Evolutionary conservation across 2,329 filamentous ascomycete genomes (phyloP), one percentile per base, ranked within the genome.

Genomic region (Pseudophaeomoniella oleicola): DNA sequence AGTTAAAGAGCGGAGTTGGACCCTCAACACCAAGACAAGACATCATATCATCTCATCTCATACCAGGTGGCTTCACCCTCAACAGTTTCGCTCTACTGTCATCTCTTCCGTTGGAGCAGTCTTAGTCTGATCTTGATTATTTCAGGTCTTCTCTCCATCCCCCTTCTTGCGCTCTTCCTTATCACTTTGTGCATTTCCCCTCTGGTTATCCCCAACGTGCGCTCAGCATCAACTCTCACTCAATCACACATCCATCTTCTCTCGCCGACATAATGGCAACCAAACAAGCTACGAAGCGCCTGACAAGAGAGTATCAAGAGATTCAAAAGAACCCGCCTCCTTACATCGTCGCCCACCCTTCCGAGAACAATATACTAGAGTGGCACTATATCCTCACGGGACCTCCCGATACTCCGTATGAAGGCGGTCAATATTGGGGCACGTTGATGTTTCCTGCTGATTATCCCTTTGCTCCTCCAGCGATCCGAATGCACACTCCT

Each of bases 401-500:
- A 2, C 88, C 90, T 19, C 86, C 92, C 42, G 75, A 87, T 41
- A 98, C 90, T 1, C 88, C 90, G 2, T 98, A 98, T 57, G 76
- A 92, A 50, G 78, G 79, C 53, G 90, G 90, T 32, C 90, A 98
- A 59, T 98, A 96, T 66, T 98, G 90, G 90, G 90, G 90, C 34
- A 94, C 88, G 2, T 70, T 98, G 35, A 78, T 92, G 46, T 98
- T 98, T 59, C 90, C 90, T 12, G 75, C 87, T 5, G 87, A 94
- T 66, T 98, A 98, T 57, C 90, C 90, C 16, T 98, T 94, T 60
- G 88, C 87, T 10, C 90, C 90, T 19, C 90, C 90, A 3, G 86
- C 90, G 2, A 98, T 98, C 59, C 85, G 88, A 54, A 98, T 98
- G 90, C 90, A 96, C 67, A 98, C 90, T 0, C 90, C 90, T 2